Percentiles rank a stretch among this genome's conserved stretches.
Evolutionary conservation across 2,329 filamentous ascomycete genomes (phyloP).

Genomic region (Epichloe glyceriae): DNA sequence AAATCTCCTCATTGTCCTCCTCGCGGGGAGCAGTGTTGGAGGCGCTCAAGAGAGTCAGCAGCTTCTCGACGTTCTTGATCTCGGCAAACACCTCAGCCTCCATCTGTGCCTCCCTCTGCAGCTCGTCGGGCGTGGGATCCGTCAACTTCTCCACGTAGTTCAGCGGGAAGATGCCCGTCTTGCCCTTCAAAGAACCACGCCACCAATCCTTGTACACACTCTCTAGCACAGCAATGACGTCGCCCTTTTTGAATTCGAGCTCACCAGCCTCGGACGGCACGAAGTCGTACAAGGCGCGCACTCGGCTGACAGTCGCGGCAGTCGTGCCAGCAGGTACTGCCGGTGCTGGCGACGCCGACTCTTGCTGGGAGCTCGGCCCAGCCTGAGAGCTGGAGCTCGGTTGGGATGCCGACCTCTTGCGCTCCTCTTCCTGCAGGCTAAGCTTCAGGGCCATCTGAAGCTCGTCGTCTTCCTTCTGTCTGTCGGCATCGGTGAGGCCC

Average conservation of each 20-base stretch:
- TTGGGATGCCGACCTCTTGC: constrained; percentile 36
- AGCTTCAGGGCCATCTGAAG: constrained; percentile 90
- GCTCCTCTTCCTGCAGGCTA: constrained; percentile 77
- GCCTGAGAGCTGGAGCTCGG: constrained; percentile 19
- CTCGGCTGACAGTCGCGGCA: constrained; percentile 87
- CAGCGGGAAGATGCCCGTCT: constrained; percentile 93
- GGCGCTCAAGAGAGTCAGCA: constrained; percentile 83
- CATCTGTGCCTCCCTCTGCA: constrained; percentile 93
- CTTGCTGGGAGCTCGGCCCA: constrained; percentile 27
- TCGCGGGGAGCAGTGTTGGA: constrained; percentile 67
- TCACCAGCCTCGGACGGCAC: constrained; percentile 87
- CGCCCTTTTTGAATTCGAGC: constrained; percentile 89
- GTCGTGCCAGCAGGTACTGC: constrained; percentile 72
- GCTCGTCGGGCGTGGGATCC: constrained; percentile 85
- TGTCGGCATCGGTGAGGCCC: constrained; percentile 76
- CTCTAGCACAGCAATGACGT: constrained; percentile 92
- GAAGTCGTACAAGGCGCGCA: constrained; percentile 90
- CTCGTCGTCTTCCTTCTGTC: constrained; percentile 93
- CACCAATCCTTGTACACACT: constrained; percentile 99
- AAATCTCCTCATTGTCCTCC: constrained; percentile 95
- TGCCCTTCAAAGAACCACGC: constrained; percentile 86
- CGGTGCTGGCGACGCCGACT: constrained; percentile 28
- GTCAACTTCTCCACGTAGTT: constrained; percentile 98
- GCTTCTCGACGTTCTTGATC: constrained; percentile 51
- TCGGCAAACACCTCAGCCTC: constrained; percentile 59